phyloP scores from a whole-genome alignment of 805 yeast species.

The Yarrowia keelungensis region DNA sequence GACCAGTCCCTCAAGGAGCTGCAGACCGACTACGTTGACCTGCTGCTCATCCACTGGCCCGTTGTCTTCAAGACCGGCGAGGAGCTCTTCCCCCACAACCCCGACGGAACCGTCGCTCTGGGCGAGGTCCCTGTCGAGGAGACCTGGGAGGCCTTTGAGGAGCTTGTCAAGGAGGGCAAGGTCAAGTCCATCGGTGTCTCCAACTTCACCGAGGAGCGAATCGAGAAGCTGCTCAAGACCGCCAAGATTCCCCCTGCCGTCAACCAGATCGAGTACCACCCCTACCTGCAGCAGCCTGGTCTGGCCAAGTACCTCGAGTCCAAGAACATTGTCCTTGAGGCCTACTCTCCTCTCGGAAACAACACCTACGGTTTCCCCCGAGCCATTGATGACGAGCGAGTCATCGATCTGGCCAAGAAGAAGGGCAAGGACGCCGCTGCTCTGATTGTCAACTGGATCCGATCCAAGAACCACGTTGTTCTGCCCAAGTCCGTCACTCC shows the following conservation, averaged over 20 bases:
- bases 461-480: constrained; percentile 72
- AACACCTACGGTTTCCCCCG: constrained; percentile 42
- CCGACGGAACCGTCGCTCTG: constrained; percentile 54
- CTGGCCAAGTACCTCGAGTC: constrained; percentile 55
- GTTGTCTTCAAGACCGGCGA: constrained; percentile 53
- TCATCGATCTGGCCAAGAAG: constrained; percentile 61
- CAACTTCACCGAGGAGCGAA: constrained; percentile 66
- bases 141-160: constrained; percentile 63
- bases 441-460: constrained; percentile 78
- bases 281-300: constrained; percentile 56
- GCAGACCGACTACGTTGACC: constrained; percentile 60
- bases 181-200: constrained; percentile 80
- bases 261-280: constrained; percentile 69
- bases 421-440: constrained; percentile 66
- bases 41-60: constrained; percentile 64
- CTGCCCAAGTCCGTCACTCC: constrained; percentile 81
- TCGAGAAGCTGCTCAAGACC: constrained; percentile 64
- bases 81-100: constrained; percentile 60
- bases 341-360: constrained; percentile 64
- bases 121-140: constrained; percentile 70
- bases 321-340: constrained; percentile 61
- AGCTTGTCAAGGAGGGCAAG: constrained; percentile 58
- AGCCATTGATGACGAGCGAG: constrained; percentile 59
- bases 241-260: constrained; percentile 62
- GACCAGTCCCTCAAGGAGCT: constrained; percentile 55